Evolutionary conservation across 2,329 filamentous ascomycete species (phyloP).

Genomic region (Microcyclosporella mali): DNA sequence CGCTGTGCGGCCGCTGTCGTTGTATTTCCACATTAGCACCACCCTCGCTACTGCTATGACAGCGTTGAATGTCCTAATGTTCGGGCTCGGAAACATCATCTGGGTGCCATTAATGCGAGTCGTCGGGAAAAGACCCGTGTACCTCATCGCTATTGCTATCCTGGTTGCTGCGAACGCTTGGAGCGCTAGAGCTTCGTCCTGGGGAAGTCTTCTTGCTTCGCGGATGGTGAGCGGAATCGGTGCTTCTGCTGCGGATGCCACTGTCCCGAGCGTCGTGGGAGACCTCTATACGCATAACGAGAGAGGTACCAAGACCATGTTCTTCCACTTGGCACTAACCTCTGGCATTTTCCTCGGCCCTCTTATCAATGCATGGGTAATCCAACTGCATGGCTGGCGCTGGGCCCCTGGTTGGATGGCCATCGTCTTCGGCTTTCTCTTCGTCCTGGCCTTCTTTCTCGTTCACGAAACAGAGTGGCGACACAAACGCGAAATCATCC

Average conservation of each 20-base stretch:
- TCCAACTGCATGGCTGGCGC: conserved; percentile 25
- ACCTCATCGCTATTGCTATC: conserved; percentile 30
- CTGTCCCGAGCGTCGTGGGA: conserved; percentile 32
- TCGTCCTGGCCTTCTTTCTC: conserved; percentile 21
- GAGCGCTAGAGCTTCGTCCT: conserved; percentile 26
- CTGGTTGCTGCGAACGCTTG: conserved; percentile 34
- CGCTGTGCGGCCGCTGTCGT: conserved; percentile 29
- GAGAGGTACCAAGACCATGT: conserved; percentile 35
- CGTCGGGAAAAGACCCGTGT: conserved; percentile 35
- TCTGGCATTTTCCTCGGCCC: conserved; percentile 35
- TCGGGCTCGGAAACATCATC: conserved; percentile 29
- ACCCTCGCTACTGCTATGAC: conserved; percentile 23
- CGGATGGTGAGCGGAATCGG: conserved; percentile 26
- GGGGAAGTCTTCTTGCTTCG: conserved; percentile 21
- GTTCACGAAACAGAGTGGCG: conserved; percentile 26
- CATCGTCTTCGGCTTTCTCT: conserved; percentile 22
- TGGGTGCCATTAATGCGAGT: conserved; percentile 31
- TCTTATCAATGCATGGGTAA: conserved; percentile 29
- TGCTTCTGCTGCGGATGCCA: conserved; percentile 33
- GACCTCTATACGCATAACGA: conserved; percentile 34
- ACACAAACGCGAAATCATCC: too few species aligned
- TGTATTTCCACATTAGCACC: conserved; percentile 26
- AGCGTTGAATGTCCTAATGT: conserved; percentile 27
- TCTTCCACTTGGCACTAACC: conserved; percentile 34
- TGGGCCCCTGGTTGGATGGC: conserved; percentile 25